Conservation (phyloP, 805 yeast genomes). For the Metschnikowia drakensbergensis region DNA sequence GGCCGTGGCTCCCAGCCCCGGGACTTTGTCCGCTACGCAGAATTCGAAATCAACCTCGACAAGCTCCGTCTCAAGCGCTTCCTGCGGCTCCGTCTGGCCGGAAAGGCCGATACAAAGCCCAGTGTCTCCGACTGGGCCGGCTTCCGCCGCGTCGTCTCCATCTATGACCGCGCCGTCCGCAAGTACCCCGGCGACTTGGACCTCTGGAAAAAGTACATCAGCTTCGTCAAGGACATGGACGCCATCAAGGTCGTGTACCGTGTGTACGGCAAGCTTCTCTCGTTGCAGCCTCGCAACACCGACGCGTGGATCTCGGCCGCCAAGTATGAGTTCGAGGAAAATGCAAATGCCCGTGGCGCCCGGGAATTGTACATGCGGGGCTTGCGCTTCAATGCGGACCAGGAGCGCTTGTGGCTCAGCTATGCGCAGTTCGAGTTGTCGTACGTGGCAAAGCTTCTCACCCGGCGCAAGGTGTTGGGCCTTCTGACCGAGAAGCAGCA, state of each 20-base stretch:
- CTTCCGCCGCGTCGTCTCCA: constrained; percentile 70
- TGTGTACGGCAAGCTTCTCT: constrained; percentile 72
- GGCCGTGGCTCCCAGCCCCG: constrained; percentile 77
- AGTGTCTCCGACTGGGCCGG: constrained; percentile 87
- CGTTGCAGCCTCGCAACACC: constrained; percentile 85
- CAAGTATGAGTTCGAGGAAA: constrained; percentile 83
- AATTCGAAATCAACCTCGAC: constrained; percentile 77
- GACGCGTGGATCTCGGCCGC: constrained; percentile 95
- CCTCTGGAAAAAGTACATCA: constrained; percentile 76
- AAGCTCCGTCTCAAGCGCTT: constrained; percentile 70
- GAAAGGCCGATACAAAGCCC: constrained; percentile 55
- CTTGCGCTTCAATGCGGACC: constrained; percentile 76
- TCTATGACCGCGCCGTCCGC: constrained; percentile 77
- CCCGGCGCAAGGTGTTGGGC: constrained; percentile 79
- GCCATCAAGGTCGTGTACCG: constrained; percentile 70
- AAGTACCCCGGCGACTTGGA: constrained; percentile 73
- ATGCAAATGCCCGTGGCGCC: constrained; percentile 85
- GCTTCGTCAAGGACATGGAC: constrained; percentile 61
- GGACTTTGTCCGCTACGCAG: constrained; percentile 76
- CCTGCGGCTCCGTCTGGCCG: constrained; percentile 53
- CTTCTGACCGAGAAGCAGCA: constrained; percentile 73
- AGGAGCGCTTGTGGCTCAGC: constrained; percentile 70
- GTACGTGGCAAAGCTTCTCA: constrained; percentile 76
- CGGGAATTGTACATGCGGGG: constrained; percentile 82
- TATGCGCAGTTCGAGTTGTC: constrained; percentile 86